Conservation (phyloP, 495 filamentous ascomycete species). For the Penicillium arizonense region DNA sequence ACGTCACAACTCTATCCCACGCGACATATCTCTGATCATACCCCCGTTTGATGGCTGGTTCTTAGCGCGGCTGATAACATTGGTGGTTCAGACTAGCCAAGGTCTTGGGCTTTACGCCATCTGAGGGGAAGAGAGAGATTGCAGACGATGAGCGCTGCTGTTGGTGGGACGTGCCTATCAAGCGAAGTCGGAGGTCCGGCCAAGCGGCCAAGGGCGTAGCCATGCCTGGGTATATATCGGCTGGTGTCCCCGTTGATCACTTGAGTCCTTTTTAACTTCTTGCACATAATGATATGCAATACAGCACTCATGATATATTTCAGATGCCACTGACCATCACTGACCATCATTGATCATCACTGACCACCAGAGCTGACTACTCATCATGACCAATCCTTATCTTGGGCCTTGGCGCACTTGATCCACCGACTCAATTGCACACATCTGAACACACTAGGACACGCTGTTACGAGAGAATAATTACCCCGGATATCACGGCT, state of each 20-base stretch:
- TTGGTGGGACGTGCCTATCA: conserved; percentile 8
- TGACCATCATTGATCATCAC: too few relatives aligned
- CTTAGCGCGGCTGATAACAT: background rate
- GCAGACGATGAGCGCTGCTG: background rate
- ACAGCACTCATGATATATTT: too few relatives aligned
- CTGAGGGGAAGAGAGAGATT: background rate
- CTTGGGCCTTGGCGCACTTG: conserved; percentile 17
- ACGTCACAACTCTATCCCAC: too few relatives aligned
- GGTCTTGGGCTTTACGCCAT: background rate
- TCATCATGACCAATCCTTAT: conserved; percentile 24
- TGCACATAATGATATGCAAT: background rate
- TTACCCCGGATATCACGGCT: conserved; percentile 23
- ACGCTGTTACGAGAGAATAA: conserved; percentile 29
- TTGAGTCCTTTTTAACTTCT: background rate
- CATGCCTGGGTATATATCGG: conserved; percentile 17
- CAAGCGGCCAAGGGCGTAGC: conserved; percentile 9
- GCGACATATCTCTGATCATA: background rate
- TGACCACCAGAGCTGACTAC: conserved; percentile 12
- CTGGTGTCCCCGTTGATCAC: conserved; percentile 8
- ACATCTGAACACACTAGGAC: background rate
- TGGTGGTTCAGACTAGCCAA: background rate
- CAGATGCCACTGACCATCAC: too few relatives aligned
- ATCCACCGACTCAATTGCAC: conserved; percentile 16
- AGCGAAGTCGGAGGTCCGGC: conserved; percentile 23
- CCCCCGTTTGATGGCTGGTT: background rate